These are phyloP conservation scores for Lanmaoa rubissima DNA, from an alignment of 768 basidiomycete genomes.

Conservation along the genomic window DNA sequence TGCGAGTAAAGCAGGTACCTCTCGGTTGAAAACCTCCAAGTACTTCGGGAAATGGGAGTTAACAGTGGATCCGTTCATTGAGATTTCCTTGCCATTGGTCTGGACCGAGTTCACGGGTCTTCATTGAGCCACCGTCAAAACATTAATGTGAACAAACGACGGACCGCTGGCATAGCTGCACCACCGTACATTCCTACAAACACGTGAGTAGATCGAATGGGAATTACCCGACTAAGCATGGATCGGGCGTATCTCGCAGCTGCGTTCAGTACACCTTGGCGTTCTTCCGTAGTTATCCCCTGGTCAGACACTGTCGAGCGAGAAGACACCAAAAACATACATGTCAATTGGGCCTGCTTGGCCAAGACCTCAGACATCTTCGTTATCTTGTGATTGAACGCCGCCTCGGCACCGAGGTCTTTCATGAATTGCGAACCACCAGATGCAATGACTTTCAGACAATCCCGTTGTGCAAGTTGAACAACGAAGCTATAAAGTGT, in stretches of 20 bases:
- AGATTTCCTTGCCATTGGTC: slow-evolving; percentile 40
- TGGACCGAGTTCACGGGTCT: slow-evolving; percentile 30
- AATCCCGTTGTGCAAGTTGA: slow-evolving; percentile 46
- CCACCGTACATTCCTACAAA: not conserved
- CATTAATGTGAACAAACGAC: not conserved
- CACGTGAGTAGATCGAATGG: not conserved
- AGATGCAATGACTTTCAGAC: slow-evolving; percentile 62
- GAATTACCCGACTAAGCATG: slow-evolving; percentile 27
- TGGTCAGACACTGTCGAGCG: not conserved
- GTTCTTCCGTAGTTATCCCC: slow-evolving; percentile 33
- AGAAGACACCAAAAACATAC: slow-evolving; percentile 19
- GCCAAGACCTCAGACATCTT: slow-evolving; percentile 47
- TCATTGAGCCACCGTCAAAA: not conserved
- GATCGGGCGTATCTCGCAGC: slow-evolving; percentile 45
- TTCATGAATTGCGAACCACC: slow-evolving; percentile 57
- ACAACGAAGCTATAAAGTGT: slow-evolving; percentile 37
- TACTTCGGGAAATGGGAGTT: slow-evolving; percentile 27
- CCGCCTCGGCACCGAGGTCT: slow-evolving; percentile 58
- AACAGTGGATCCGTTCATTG: slow-evolving; percentile 29
- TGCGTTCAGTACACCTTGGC: slow-evolving; percentile 49
- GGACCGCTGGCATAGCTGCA: not conserved
- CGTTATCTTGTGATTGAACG: slow-evolving; percentile 68
- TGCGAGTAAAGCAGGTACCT: slow-evolving; percentile 37
- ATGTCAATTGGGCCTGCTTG: slow-evolving; percentile 56
- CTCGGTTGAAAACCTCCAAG: slow-evolving; percentile 39